Evolutionary conservation across 768 basidiomycete species (phyloP).

Genomic region (Leucogyrophana mollusca): DNA sequence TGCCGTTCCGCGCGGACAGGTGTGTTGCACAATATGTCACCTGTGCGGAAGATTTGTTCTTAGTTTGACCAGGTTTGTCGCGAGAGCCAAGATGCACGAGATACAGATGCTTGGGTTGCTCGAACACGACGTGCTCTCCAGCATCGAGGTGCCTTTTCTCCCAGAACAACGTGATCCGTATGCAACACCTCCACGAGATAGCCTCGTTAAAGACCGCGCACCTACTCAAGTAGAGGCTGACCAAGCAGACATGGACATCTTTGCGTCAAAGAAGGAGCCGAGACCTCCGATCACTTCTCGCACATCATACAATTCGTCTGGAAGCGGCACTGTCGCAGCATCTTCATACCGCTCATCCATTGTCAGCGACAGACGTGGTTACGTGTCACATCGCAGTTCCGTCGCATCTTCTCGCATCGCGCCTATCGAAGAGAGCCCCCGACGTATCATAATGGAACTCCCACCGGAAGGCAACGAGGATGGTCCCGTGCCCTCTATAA

Average conservation of each 20-base stretch:
- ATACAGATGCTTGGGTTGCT: slow-evolving; percentile 93
- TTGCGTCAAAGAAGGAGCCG: slow-evolving; percentile 47
- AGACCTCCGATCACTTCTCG: slow-evolving; percentile 29
- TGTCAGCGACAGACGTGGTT: slow-evolving; percentile 37
- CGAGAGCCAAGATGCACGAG: slow-evolving; percentile 95
- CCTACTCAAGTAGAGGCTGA: slow-evolving; percentile 60
- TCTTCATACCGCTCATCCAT: slow-evolving; percentile 33
- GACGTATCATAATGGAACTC: slow-evolving; percentile 46
- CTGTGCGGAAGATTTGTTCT: slow-evolving; percentile 1
- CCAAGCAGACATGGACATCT: slow-evolving; percentile 71
- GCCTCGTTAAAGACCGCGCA: slow-evolving; percentile 31
- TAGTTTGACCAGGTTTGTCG: slow-evolving; percentile 65
- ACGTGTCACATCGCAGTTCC: slow-evolving; percentile 48
- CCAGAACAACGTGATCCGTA: slow-evolving; percentile 38
- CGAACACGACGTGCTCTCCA: slow-evolving; percentile 87
- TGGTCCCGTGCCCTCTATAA: slow-evolving; percentile 30
- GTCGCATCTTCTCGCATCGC: slow-evolving; percentile 46
- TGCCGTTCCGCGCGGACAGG: slow-evolving; percentile 81
- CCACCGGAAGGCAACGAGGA: slow-evolving; percentile 41
- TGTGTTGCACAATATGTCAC: slow-evolving; percentile 22
- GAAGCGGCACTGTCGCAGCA: slow-evolving; percentile 33
- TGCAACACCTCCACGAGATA: slow-evolving; percentile 32
- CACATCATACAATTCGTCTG: slow-evolving; percentile 41
- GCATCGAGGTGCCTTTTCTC: slow-evolving; percentile 83
- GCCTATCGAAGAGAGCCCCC: slow-evolving; percentile 74